Conservation (phyloP, 768 basidiomycete species). For the Xanthoconium purpureum region DNA sequence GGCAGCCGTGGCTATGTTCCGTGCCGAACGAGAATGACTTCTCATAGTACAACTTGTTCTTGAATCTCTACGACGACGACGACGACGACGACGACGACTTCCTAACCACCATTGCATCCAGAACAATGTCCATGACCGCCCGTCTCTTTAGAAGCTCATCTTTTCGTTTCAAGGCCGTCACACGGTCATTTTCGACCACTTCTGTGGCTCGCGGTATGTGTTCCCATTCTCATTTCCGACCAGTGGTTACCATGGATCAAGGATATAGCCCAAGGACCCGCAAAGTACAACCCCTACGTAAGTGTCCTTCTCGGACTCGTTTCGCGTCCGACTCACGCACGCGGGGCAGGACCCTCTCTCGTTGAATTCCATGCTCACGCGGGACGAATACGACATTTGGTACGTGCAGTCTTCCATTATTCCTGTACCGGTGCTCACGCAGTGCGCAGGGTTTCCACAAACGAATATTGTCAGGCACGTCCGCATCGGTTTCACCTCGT, state of each 20-base stretch:
- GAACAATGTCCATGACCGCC: neutral
- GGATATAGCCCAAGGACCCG: slow-evolving; percentile 17
- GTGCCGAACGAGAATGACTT: slow-evolving; percentile 8
- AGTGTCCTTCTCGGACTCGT: slow-evolving; percentile 1
- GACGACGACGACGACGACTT: neutral
- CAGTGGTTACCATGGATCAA: neutral
- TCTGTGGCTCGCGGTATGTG: slow-evolving; percentile 17
- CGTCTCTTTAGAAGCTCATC: slow-evolving; percentile 6
- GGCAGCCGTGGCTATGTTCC: slow-evolving; percentile 10
- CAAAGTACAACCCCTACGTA: slow-evolving; percentile 22
- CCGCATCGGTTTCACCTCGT: neutral
- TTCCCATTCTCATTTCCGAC: neutral
- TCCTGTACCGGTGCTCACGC: neutral
- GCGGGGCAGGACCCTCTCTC: slow-evolving; percentile 74
- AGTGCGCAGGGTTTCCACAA: slow-evolving; percentile 68
- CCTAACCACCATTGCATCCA: neutral
- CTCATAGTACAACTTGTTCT: neutral
- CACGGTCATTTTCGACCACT: slow-evolving; percentile 24
- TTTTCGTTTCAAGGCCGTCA: slow-evolving; percentile 8
- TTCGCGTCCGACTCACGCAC: slow-evolving; percentile 1
- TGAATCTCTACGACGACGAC: neutral
- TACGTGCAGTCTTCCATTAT: slow-evolving; percentile 30
- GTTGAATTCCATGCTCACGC: slow-evolving; percentile 75
- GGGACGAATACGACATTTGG: slow-evolving; percentile 90
- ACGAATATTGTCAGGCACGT: slow-evolving; percentile 73